phyloP scores from a whole-genome alignment of 768 basidiomycete genomes.

The Collybia nuda region DNA sequence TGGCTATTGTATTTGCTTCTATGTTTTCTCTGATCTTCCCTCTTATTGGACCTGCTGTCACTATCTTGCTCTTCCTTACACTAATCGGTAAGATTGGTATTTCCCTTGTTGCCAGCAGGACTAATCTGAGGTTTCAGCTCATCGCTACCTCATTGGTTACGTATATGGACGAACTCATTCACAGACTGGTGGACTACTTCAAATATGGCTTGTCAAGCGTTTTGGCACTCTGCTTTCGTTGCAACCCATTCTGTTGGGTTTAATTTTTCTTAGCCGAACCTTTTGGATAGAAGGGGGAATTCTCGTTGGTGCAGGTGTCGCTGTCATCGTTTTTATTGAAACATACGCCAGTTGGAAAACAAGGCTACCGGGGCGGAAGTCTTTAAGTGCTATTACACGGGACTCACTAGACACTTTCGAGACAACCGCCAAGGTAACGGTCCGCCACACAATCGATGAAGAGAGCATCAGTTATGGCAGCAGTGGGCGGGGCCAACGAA shows the following conservation, averaged over 20 bases:
- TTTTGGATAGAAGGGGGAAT: slow-evolving; percentile 76
- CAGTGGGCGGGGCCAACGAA: slow-evolving; percentile 39
- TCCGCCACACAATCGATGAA: slow-evolving; percentile 39
- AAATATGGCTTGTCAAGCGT: slow-evolving; percentile 74
- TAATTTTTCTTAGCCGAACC: slow-evolving; percentile 63
- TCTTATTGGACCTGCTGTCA: slow-evolving; percentile 69
- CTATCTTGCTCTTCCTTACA: slow-evolving; percentile 62
- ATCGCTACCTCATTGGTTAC: slow-evolving; percentile 77
- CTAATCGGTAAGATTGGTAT: slow-evolving; percentile 53
- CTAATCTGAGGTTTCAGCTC: slow-evolving; percentile 43
- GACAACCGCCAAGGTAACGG: slow-evolving; percentile 38
- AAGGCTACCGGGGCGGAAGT: slow-evolving; percentile 43
- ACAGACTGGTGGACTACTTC: slow-evolving; percentile 72
- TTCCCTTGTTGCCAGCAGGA: background rate
- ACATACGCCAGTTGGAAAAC: slow-evolving; percentile 51
- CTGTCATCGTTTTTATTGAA: slow-evolving; percentile 62
- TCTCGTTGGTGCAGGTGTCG: slow-evolving; percentile 52
- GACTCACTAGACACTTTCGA: slow-evolving; percentile 59
- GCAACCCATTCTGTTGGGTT: slow-evolving; percentile 74
- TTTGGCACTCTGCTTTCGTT: slow-evolving; percentile 69
- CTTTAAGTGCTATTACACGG: slow-evolving; percentile 55
- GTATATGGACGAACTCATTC: slow-evolving; percentile 73
- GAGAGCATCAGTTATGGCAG: slow-evolving; percentile 51
- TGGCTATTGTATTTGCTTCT: slow-evolving; percentile 71
- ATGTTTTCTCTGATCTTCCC: slow-evolving; percentile 78